Evolutionary conservation across 371 early-diverging fungal species (phyloP).

Genomic region (Massospora cicadina): DNA sequence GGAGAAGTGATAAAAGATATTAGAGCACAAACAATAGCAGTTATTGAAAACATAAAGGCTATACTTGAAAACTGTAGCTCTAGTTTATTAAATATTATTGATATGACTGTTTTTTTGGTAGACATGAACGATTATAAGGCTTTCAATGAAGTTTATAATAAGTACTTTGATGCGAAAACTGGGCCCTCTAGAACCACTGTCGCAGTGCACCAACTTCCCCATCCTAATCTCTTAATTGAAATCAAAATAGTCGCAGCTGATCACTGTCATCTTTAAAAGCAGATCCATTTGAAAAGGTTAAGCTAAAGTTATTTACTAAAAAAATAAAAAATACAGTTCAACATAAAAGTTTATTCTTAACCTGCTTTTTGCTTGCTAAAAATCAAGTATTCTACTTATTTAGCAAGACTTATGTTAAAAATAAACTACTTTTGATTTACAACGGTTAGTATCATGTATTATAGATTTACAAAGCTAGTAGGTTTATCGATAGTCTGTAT

Average conservation of each 20-base stretch:
- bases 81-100: slow-evolving; percentile 29
- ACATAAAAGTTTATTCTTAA: no score
- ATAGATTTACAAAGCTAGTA: no score
- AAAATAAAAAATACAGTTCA: no score
- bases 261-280: no score
- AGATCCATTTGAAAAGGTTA: no score
- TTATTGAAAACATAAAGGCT: slow-evolving; percentile 35
- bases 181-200: slow-evolving; percentile 32
- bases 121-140: slow-evolving; percentile 42
- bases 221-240: slow-evolving; percentile 30
- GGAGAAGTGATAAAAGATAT: slow-evolving; percentile 36
- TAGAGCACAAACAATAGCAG: slow-evolving; percentile 33
- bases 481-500: no score
- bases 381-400: no score
- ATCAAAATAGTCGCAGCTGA: slow-evolving; percentile 25
- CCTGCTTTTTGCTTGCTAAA: no score
- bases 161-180: slow-evolving; percentile 26
- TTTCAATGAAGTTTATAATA: slow-evolving; percentile 38
- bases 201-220: slow-evolving; percentile 26
- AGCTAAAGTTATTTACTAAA: no score
- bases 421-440: no score
- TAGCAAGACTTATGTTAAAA: no score
- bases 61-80: slow-evolving; percentile 30
- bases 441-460: no score
- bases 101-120: slow-evolving; percentile 44